phyloP scores from a whole-genome alignment of 1,284 basidiomycete species.

The Trichosporon faecale region DNA sequence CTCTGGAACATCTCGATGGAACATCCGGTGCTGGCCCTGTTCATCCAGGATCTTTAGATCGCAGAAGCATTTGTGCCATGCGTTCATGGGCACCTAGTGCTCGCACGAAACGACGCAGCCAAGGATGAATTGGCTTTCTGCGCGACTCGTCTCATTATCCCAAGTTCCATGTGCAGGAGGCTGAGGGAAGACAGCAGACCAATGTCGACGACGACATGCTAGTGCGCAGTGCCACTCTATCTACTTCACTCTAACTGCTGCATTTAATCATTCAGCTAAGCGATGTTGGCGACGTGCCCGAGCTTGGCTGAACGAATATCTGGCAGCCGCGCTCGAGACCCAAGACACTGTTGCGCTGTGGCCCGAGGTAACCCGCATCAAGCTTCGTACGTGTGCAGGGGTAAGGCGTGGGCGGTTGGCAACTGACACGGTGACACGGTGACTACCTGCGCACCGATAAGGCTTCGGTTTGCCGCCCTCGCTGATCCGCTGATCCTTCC shows the following conservation, averaged over 20 bases:
- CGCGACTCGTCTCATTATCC: not conserved
- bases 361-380: not conserved
- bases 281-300: not conserved
- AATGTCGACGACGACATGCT: not conserved
- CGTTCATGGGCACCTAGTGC: not conserved
- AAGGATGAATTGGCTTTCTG: not conserved
- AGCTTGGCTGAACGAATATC: not conserved
- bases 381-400: slow-evolving; percentile 1
- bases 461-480: not conserved
- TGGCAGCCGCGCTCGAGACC: not conserved
- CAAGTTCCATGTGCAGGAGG: not conserved
- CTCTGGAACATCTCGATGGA: not conserved
- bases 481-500: not conserved
- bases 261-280: not conserved
- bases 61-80: too few relatives aligned
- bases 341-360: not conserved
- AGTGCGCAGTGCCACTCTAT: not conserved
- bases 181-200: not conserved
- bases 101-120: not conserved
- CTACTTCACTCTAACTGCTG: not conserved
- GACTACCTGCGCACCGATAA: not conserved
- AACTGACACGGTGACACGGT: not conserved
- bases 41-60: too few relatives aligned
- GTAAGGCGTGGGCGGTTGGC: not conserved
- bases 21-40: not conserved